Evolutionary conservation across 1,139 yeast genomes (phyloP), one percentile per base, ranked within the genome.

Genomic region (Hyphopichia burtonii): DNA sequence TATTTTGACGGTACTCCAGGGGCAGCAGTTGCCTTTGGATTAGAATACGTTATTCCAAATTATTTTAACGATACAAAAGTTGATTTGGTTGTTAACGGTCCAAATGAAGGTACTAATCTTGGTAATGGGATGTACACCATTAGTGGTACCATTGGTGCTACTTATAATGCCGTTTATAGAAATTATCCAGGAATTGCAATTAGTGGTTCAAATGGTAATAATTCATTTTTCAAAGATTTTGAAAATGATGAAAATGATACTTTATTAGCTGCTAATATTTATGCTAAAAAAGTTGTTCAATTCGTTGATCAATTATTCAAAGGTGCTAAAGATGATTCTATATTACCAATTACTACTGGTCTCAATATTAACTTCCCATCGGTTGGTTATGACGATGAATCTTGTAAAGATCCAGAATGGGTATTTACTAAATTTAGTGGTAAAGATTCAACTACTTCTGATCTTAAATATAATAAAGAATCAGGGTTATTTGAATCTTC

Each of bases 1-100:
- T 73, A 73, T 57, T 70, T 71, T 61, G 71, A 72, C 50, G 78
- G 76, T 52, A 72, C 78, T 23, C 78, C 78, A 38, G 72, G 74
- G 18, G 59, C 74, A 17, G 60, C 66, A 53, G 70, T 71, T 40
- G 71, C 74, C 23, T 72, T 73, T 46, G 76, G 66, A 33, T 58
- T 72, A 50, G 62, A 63, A 43, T 71, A 71, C 53, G 68, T 73
- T 32, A 53, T 69, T 44, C 78, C 78, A 40, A 59, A 54, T 38
- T 58, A 59, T 58, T 71, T 69, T 52, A 54, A 58, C 43, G 63
- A 66, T 53, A 36, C 51, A 39, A 48, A 65, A 32, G 53, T 70
- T 42, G 78, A 73, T 57, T 64, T 73, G 56, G 68, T 72, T 45
- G 76, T 73, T 40, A 54, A 68, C 37, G 78, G 77, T 46, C 77